Conservation (phyloP, 768 basidiomycete genomes). For the Suillus hirtellus region DNA sequence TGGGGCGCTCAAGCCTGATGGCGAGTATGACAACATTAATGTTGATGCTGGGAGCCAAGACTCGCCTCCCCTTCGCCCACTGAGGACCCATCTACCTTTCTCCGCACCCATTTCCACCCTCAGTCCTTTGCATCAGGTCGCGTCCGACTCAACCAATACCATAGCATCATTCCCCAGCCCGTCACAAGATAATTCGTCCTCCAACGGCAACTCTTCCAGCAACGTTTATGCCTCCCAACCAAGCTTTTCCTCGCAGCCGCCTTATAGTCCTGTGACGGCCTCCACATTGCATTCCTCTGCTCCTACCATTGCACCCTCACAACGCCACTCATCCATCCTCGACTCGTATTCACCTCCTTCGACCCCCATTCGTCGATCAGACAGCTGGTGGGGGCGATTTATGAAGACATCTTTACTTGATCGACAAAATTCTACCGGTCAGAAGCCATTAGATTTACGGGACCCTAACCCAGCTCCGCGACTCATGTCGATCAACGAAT, state of each 20-base stretch:
- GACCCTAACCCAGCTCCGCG: conserved; percentile 80
- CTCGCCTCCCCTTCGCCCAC: conserved; percentile 16
- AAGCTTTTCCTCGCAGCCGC: conserved; percentile 16
- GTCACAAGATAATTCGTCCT: conserved; percentile 26
- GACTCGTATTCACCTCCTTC: conserved; percentile 41
- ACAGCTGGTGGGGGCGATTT: conserved; percentile 81
- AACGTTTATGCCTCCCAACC: conserved; percentile 19
- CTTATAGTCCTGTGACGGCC: conserved; percentile 25
- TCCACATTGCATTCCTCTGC: conserved; percentile 30
- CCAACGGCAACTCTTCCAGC: conserved; percentile 29
- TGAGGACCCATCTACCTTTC: conserved; percentile 17
- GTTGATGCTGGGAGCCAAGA: conserved; percentile 17
- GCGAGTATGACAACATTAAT: conserved; percentile 20
- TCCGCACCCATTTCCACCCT: conserved; percentile 30
- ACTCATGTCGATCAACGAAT: conserved; percentile 59
- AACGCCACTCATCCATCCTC: conserved; percentile 43
- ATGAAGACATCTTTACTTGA: conserved; percentile 66
- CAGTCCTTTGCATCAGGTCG: conserved; percentile 35
- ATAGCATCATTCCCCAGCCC: conserved; percentile 26
- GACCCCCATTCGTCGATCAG: conserved; percentile 59
- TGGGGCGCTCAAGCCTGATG: conserved; percentile 20
- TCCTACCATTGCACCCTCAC: conserved; percentile 29
- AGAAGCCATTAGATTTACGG: conserved; percentile 54
- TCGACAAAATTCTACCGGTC: conserved; percentile 44
- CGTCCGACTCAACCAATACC: conserved; percentile 26